Conservation (phyloP, 1,284 basidiomycete species). For the Ceratobasidium sp. region DNA sequence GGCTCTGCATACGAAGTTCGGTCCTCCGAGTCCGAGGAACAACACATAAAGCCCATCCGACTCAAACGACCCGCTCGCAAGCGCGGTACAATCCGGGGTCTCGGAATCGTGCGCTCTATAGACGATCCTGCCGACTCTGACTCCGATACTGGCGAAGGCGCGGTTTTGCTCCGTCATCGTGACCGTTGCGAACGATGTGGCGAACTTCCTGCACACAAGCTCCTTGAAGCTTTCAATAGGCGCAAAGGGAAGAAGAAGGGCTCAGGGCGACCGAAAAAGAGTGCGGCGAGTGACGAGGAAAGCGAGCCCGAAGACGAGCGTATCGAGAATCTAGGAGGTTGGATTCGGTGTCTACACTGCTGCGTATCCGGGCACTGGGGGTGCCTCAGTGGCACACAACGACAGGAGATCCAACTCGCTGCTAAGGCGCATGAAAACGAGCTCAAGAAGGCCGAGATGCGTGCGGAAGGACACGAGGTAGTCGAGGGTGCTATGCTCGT, state of each 20-base stretch:
- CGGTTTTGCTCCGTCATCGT: constrained; percentile 71
- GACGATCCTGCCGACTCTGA: constrained; percentile 53
- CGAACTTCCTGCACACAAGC: constrained; percentile 68
- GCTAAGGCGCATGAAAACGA: constrained; percentile 60
- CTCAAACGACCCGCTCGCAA: constrained; percentile 28
- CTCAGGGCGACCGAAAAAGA: constrained; percentile 58
- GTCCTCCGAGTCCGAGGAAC: constrained; percentile 14
- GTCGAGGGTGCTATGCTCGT: constrained; percentile 51
- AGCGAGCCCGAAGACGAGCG: constrained; percentile 66
- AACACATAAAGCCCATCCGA: neutral
- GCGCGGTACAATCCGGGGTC: constrained; percentile 32
- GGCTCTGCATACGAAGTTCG: constrained; percentile 2
- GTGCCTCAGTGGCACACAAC: constrained; percentile 76
- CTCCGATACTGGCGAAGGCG: constrained; percentile 67
- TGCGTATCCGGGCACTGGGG: constrained; percentile 83
- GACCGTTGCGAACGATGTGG: constrained; percentile 79
- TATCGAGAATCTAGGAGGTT: constrained; percentile 75
- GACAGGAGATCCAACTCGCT: constrained; percentile 78
- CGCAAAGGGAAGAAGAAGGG: constrained; percentile 61
- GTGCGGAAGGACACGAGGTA: constrained; percentile 50
- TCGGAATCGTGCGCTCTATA: constrained; percentile 43
- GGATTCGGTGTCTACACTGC: constrained; percentile 88
- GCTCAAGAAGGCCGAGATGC: constrained; percentile 45
- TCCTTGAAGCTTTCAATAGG: constrained; percentile 60
- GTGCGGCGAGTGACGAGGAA: constrained; percentile 64